Percentiles rank a stretch among this genome's conserved stretches.
Conservation (phyloP, 2,329 filamentous ascomycete genomes). For the Teratosphaeria epicoccoides region DNA sequence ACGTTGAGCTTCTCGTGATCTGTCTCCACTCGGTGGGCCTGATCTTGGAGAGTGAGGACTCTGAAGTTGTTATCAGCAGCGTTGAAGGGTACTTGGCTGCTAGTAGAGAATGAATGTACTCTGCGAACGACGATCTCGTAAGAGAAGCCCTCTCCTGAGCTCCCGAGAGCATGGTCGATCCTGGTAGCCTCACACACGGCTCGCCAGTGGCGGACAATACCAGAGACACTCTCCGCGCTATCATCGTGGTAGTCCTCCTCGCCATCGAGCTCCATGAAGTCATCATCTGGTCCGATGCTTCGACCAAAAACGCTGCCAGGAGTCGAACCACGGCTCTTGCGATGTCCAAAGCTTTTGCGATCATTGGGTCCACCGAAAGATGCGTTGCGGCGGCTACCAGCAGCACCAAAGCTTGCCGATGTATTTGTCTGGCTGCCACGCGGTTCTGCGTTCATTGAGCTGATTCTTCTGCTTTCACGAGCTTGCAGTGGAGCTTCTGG, state of each 20-base stretch:
- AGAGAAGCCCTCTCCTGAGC: slow-evolving; percentile 22
- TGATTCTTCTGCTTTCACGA: slow-evolving; percentile 66
- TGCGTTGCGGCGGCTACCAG: slow-evolving; percentile 51
- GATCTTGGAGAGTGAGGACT: slow-evolving; percentile 5
- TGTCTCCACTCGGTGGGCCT: background rate
- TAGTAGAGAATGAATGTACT: slow-evolving; percentile 17
- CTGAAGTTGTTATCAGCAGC: background rate
- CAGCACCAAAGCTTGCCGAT: slow-evolving; percentile 38
- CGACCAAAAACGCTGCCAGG: slow-evolving; percentile 35
- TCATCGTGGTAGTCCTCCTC: slow-evolving; percentile 14
- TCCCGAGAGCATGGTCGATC: slow-evolving; percentile 22
- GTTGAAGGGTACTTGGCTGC: background rate
- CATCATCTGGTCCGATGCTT: slow-evolving; percentile 27
- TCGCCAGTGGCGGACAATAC: slow-evolving; percentile 20
- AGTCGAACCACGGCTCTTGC: slow-evolving; percentile 45
- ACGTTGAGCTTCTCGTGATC: slow-evolving; percentile 15
- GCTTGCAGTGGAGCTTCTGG: slow-evolving; percentile 34
- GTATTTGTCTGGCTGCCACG: slow-evolving; percentile 29
- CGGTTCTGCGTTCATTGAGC: slow-evolving; percentile 61
- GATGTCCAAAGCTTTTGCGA: slow-evolving; percentile 48
- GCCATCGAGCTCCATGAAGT: slow-evolving; percentile 25
- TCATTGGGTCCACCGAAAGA: slow-evolving; percentile 61
- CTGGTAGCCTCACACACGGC: slow-evolving; percentile 21
- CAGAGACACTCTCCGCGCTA: slow-evolving; percentile 18
- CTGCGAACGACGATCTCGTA: slow-evolving; percentile 26